Evolutionary conservation across 176 grass and related monocot genomes (phyloP), one percentile per base, ranked within the genome.

Genomic region (Lolium rigidum): DNA sequence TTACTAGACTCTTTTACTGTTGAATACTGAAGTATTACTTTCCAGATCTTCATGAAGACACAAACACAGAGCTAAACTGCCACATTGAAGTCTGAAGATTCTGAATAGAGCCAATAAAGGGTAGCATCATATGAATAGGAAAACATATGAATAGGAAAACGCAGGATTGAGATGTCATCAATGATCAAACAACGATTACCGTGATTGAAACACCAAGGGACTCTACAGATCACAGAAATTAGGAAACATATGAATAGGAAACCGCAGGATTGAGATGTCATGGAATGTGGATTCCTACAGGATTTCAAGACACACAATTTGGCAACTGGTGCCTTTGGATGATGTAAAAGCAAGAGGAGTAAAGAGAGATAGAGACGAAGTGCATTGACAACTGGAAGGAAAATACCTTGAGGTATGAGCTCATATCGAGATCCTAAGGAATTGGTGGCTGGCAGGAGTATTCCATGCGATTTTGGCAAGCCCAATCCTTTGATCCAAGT

Each of bases 1-100:
- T 58, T 83, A 35, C 57, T 71, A 11, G 66, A 24, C 22, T 31
- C 4, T 38, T 52, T 54, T 18, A 82, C 2, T 57, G 80, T 16
- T 17, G 35, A 82, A 55, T 22, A 82, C 31, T 43, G 22, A 52
- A 57, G 48, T 24, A 61, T 44, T 79, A n/a, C 7, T 77, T 77
- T 69, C 51, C 37, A 17, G 35, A 59, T 78, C 18, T 22, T 67
- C 61, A 50, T 67, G 24, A 66, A 65, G 16, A 35, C 46, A 67
- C 43, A 66, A 44, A 61, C 11, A 79, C 13, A 5, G 55, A 50
- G 20, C 6, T 65, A 47, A n/a, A 9, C 78, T 12, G 15, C 24
- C 4, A 81, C 44, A 51, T 35, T n/a, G 18, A 80, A 49, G 17
- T 31, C 28, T 35, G 44, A 51, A 37, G 24, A 47, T 66, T 81